phyloP scores from a whole-genome alignment of 495 filamentous ascomycete genomes.

The Xylaria nigripes region DNA sequence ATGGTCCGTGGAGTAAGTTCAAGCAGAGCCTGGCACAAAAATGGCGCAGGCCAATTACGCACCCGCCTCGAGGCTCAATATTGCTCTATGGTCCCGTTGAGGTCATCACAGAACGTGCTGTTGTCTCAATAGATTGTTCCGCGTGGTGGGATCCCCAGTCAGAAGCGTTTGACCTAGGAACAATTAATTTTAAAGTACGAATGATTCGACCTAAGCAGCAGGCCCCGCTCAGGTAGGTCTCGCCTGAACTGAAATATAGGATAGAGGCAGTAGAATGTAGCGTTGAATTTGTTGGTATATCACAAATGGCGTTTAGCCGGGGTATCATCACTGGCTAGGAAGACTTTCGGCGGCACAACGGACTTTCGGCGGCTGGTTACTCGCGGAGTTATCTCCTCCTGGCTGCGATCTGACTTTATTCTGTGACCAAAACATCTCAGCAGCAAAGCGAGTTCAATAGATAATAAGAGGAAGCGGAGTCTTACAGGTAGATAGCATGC shows the following conservation, averaged over 20 bases:
- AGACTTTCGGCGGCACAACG: conserved; percentile 3
- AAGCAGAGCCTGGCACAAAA: conserved; percentile 40
- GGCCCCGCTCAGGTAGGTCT: not conserved
- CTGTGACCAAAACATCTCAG: no score
- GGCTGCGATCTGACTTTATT: no score
- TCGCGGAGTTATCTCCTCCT: no score
- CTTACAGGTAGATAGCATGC: no score
- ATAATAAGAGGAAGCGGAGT: no score
- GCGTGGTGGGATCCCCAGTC: conserved; percentile 26
- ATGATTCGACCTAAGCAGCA: not conserved
- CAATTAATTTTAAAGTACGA: not conserved
- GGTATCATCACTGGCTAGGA: not conserved
- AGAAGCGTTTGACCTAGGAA: conserved; percentile 12
- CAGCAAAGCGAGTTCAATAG: no score
- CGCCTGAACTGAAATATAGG: not conserved
- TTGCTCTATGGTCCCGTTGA: conserved; percentile 59
- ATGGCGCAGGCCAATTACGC: conserved; percentile 31
- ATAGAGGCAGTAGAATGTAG: not conserved
- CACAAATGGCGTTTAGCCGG: conserved; percentile 2
- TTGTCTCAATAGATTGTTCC: conserved; percentile 22
- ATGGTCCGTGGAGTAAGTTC: conserved; percentile 44
- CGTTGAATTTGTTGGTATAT: not conserved
- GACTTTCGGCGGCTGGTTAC: no score
- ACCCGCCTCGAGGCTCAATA: conserved; percentile 57
- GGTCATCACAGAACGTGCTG: conserved; percentile 46